These are phyloP conservation scores for Cryphonectria naterciae DNA, from an alignment of 2,329 filamentous ascomycete genomes.

Conservation along the genomic window DNA sequence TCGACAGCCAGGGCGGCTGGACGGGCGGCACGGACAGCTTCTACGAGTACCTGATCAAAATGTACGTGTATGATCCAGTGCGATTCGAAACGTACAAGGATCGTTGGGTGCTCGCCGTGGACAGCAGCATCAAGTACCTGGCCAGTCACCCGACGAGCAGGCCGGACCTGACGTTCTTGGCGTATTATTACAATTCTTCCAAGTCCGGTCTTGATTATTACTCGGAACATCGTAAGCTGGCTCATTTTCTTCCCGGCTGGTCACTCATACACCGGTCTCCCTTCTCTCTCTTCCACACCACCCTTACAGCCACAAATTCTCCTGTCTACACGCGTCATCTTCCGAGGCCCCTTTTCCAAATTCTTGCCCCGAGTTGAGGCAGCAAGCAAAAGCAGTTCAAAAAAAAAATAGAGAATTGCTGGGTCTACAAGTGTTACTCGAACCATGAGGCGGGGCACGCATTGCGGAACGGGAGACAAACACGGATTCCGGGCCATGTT, in stretches of 20 bases:
- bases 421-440: not conserved
- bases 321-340: too few species aligned
- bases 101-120: conserved; percentile 74
- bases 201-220: conserved; percentile 39
- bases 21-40: conserved; percentile 77
- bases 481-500: not conserved
- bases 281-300: not conserved
- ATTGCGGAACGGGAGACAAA: conserved; percentile 18
- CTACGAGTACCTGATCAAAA: conserved; percentile 91
- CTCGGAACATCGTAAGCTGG: conserved; percentile 54
- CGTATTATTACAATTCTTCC: conserved; percentile 53
- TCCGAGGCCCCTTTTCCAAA: not conserved
- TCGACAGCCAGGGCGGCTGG: conserved; percentile 74
- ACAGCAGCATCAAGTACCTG: conserved; percentile 75
- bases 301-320: too few species aligned
- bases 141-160: conserved; percentile 68
- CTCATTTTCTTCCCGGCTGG: not conserved
- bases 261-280: not conserved
- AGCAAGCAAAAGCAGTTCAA: not conserved
- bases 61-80: conserved; percentile 77
- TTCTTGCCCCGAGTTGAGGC: not conserved
- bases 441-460: not conserved
- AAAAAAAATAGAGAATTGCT: too few species aligned
- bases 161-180: conserved; percentile 74
- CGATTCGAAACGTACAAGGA: conserved; percentile 70